These are phyloP conservation scores for Trichoderma polysporum DNA, from an alignment of 2,329 filamentous ascomycete species.

Conservation along the genomic window DNA sequence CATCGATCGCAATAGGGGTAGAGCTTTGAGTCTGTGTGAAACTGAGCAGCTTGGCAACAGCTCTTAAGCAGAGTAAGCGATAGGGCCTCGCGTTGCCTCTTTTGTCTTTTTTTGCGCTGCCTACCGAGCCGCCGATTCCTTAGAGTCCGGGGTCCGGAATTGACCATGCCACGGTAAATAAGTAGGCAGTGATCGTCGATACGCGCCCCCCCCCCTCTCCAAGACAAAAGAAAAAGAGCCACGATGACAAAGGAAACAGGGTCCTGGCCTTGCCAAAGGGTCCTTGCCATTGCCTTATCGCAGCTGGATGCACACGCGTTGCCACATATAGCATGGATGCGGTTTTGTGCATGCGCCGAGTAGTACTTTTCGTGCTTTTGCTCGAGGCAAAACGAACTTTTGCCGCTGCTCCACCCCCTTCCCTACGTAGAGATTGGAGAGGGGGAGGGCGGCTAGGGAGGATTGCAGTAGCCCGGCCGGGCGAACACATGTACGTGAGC, in stretches of 20 bases:
- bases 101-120: background rate
- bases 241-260: slow-evolving; percentile 4
- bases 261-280: slow-evolving; percentile 14
- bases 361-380: background rate
- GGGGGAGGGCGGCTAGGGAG: background rate
- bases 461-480: background rate
- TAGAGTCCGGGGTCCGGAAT: background rate
- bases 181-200: slow-evolving; percentile 15
- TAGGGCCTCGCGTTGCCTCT: background rate
- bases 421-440: background rate
- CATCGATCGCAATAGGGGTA: background rate
- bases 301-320: background rate
- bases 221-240: background rate
- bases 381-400: slow-evolving; percentile 13
- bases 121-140: slow-evolving; percentile 6
- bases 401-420: slow-evolving; percentile 13
- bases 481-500: slow-evolving; percentile 8
- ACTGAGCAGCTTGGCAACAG: slow-evolving; percentile 7
- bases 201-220: background rate
- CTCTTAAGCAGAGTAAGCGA: background rate
- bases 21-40: background rate
- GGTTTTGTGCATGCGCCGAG: background rate
- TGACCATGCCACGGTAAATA: background rate
- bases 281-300: slow-evolving; percentile 7
- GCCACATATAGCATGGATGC: slow-evolving; percentile 6